Base-by-base conservation (phyloP, 148 eudicot species). In the Rhododendron griersonianum region DNA sequence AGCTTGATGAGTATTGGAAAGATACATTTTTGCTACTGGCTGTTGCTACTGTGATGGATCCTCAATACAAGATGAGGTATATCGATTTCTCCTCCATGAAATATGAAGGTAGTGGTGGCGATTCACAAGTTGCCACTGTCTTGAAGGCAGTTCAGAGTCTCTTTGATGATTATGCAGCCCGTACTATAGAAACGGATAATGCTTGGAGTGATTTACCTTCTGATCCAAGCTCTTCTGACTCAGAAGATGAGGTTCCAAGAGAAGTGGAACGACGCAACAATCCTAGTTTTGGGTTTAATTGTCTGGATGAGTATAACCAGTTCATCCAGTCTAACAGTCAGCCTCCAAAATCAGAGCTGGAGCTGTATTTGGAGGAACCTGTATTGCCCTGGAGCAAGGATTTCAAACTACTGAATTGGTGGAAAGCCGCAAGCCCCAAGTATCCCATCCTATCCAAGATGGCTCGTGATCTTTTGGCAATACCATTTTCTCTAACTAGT, bases 401-500 rank as follows among this genome's bases (percentile, higher is more conserved):
- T 53, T 88, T 88, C 71, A 82, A 73, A 81, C 74, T 90, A 28
- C 76, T 90, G 78, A 57, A 51, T 9, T 90, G 90, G 88, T 88
- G 90, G 92, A 88, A 87, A 85, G 83, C 88, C 19, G 63, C 84
- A 48, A 78, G 87, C 77, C 50, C 30, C 37, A 90, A 81, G 81
- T 90, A 87, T 81, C 89, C 89, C 47, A 19, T 47, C 37, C 80
- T 90, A 61, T 86, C 88, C 55, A 90, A 78, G 84, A 89, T 90
- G 88, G 91, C 89, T 50, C 89, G 88, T 10, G 90, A 90, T 61
- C 61, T 87, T 85, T 83, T 90, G 84, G 89, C 92, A 5, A 82
- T 90, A 48, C 92, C 85, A 7, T 41, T 90, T 41, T 87, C 90
- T 25, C 78, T 89, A 25, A 89, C 86, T 10, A 84, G 86, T 82